These are phyloP conservation scores for Arbutus unedo DNA, from an alignment of 148 eudicot genomes.

Conservation along the genomic window DNA sequence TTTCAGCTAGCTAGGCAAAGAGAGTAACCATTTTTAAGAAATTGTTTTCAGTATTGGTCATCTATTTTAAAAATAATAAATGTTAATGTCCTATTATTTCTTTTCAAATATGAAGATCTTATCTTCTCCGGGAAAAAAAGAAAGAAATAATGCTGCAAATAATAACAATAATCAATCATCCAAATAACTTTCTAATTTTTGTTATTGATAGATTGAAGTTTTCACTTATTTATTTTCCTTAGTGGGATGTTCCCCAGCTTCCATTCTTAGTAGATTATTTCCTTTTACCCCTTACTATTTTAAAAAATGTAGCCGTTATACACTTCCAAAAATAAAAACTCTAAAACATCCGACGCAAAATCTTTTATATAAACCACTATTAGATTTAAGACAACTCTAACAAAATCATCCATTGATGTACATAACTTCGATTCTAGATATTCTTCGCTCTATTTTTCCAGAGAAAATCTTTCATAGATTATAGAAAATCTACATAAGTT, in stretches of 20 bases:
- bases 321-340: slow-evolving; percentile 16
- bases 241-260: background rate
- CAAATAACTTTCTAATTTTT: too few species aligned
- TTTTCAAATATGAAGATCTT: too few species aligned
- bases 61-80: too few species aligned
- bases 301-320: slow-evolving; percentile 18
- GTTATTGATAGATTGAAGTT: background rate
- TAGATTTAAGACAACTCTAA: slow-evolving; percentile 1
- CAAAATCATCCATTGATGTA: slow-evolving; percentile 6
- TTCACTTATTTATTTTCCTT: background rate
- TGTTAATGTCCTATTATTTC: too few species aligned
- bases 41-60: too few species aligned
- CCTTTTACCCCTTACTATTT: background rate
- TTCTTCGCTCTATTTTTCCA: background rate
- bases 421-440: background rate
- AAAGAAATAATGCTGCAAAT: too few species aligned
- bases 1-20: too few species aligned
- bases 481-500: background rate
- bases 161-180: too few species aligned
- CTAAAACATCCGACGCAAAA: background rate
- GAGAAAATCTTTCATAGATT: slow-evolving; percentile 18
- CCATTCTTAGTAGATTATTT: background rate
- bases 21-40: too few species aligned
- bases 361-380: slow-evolving; percentile 6
- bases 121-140: too few species aligned